Percentiles rank a stretch among this genome's conserved stretches.
Conservation (phyloP, 345 rosid species). For the Hibiscus trionum region DNA sequence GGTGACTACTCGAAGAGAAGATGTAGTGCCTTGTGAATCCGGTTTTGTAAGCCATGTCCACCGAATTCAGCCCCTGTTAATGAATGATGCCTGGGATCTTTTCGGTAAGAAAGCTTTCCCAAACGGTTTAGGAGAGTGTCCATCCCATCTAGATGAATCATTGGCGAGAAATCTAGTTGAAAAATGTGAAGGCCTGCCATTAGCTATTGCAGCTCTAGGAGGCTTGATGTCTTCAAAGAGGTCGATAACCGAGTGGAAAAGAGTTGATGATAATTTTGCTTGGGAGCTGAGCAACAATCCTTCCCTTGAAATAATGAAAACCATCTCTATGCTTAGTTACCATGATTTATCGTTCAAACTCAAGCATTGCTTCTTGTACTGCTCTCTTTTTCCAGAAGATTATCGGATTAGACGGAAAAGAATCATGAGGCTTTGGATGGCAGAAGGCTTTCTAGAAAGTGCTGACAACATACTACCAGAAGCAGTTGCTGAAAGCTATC, state of each 20-base stretch:
- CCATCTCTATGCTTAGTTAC: slow-evolving; percentile 12
- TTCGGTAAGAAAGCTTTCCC: slow-evolving; percentile 17
- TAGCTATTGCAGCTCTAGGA: slow-evolving; percentile 14
- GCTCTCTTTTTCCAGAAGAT: slow-evolving; percentile 3
- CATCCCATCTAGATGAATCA: neutral
- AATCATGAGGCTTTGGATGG: slow-evolving; percentile 4
- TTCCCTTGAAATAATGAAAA: neutral
- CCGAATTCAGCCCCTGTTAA: neutral
- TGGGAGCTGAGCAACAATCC: slow-evolving; percentile 17
- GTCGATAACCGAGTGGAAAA: slow-evolving; percentile 13
- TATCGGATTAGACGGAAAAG: neutral
- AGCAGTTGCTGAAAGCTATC: slow-evolving; percentile 28
- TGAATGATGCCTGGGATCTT: neutral
- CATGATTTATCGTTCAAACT: neutral
- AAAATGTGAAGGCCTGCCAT: neutral
- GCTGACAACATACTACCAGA: slow-evolving; percentile 10
- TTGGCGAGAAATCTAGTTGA: neutral
- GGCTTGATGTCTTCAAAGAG: slow-evolving; percentile 15
- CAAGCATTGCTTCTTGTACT: slow-evolving; percentile 10
- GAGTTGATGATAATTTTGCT: slow-evolving; percentile 3
- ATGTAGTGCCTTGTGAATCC: neutral
- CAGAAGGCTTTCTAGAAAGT: slow-evolving; percentile 25
- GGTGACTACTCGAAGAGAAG: slow-evolving; percentile 18
- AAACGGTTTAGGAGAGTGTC: neutral
- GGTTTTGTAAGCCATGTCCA: neutral